phyloP scores from a whole-genome alignment of 2,329 filamentous ascomycete species.

The Pseudonectria foliicola region DNA sequence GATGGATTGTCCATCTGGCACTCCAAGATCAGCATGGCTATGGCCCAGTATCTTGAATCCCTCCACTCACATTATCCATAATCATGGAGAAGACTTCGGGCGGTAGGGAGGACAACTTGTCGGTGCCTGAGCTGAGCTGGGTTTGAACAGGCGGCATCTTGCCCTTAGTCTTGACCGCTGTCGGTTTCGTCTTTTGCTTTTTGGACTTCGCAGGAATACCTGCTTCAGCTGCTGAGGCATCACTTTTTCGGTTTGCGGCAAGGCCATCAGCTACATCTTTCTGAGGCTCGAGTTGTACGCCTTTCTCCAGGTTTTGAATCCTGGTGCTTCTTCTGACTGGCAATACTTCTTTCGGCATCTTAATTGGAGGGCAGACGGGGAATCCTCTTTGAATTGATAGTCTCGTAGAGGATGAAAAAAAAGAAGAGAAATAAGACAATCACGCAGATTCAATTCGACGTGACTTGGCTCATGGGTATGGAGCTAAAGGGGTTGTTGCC shows the following conservation, averaged over 20 bases:
- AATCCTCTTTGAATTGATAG: too few species aligned
- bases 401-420: too few species aligned
- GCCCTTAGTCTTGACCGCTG: background rate
- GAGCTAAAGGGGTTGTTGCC: too few species aligned
- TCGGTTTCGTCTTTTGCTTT: background rate
- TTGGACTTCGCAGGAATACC: background rate
- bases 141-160: background rate
- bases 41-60: background rate
- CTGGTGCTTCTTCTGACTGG: conserved; percentile 9
- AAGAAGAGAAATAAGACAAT: too few species aligned
- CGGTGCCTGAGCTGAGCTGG: background rate
- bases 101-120: conserved; percentile 4
- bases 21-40: background rate
- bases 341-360: background rate
- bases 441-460: too few species aligned
- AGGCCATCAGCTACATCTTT: background rate
- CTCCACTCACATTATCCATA: conserved; percentile 3
- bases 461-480: too few species aligned
- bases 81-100: conserved; percentile 12
- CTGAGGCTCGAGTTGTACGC: background rate
- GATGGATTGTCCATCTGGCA: background rate
- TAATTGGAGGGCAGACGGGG: too few species aligned
- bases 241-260: conserved; percentile 4
- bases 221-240: conserved; percentile 1
- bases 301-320: background rate